phyloP scores from a whole-genome alignment of 371 early-diverging fungal species.

The Mortierella sp. region DNA sequence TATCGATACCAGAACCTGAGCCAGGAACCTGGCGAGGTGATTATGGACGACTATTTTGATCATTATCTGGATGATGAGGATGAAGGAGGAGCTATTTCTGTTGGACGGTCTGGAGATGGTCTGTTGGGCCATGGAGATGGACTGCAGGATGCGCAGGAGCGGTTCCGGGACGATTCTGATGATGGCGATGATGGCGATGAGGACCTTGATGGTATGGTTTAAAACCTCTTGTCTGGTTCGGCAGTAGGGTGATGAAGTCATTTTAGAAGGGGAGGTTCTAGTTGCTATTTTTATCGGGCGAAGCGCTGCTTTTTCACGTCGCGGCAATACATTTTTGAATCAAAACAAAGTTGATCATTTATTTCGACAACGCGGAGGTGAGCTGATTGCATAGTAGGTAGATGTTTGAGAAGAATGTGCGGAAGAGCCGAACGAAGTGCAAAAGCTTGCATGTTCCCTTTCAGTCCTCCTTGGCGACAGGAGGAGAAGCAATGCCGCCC shows the following conservation, averaged over 20 bases:
- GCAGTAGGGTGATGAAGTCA: neutral
- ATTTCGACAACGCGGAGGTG: too few species aligned
- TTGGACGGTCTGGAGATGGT: slow-evolving; percentile 3
- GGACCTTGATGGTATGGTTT: slow-evolving; percentile 35
- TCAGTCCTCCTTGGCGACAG: neutral
- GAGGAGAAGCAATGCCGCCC: slow-evolving; percentile 5
- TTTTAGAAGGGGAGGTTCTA: neutral
- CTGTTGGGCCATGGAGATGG: slow-evolving; percentile 25
- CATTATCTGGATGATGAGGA: slow-evolving; percentile 57
- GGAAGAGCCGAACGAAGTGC: too few species aligned
- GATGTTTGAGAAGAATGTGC: too few species aligned
- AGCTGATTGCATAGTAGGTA: too few species aligned
- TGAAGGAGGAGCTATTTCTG: slow-evolving; percentile 23
- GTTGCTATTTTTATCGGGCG: too few species aligned
- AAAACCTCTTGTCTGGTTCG: neutral
- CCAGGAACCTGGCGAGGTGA: slow-evolving; percentile 55
- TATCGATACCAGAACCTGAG: slow-evolving; percentile 51
- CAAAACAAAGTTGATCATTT: too few species aligned
- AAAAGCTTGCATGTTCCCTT: neutral
- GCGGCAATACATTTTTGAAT: neutral
- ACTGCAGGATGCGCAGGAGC: slow-evolving; percentile 47
- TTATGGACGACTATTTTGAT: slow-evolving; percentile 59
- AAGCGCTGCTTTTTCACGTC: too few species aligned
- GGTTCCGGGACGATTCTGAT: slow-evolving; percentile 42
- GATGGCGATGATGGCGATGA: slow-evolving; percentile 31